Conservation (phyloP, 805 yeast species). For the Candida suzukii region DNA sequence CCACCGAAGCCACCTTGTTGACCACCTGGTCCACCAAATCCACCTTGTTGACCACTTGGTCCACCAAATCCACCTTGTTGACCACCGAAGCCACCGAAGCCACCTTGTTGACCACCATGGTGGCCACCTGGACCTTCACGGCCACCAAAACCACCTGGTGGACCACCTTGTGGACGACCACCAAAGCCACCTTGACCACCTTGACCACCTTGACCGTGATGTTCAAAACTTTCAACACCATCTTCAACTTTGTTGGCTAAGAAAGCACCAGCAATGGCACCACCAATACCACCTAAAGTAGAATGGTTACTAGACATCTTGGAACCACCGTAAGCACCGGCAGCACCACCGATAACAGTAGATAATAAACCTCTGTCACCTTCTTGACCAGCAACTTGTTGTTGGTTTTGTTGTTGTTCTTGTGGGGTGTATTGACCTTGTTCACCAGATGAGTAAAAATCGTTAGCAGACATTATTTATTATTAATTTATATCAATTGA, state of each 20-base stretch:
- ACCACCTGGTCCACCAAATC: constrained; percentile 9
- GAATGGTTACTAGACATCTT: constrained; percentile 34
- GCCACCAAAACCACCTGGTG: constrained; percentile 1
- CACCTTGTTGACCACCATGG: constrained; percentile 10
- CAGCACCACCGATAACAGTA: constrained; percentile 42
- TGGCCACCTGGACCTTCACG: constrained; percentile 2
- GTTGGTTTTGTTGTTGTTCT: constrained; percentile 22
- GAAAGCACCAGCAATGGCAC: constrained; percentile 50
- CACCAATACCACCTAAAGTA: constrained; percentile 39
- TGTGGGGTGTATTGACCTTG: constrained; percentile 27
- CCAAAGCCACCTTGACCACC: constrained; percentile 17
- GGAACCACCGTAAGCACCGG: constrained; percentile 47
- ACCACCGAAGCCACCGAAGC: constrained; percentile 7
- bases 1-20: constrained; percentile 4
- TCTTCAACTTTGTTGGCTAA: constrained; percentile 45
- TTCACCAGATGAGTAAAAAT: constrained; percentile 40
- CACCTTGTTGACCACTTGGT: constrained; percentile 11
- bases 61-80: constrained; percentile 10
- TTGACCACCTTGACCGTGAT: constrained; percentile 9
- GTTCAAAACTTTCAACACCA: constrained; percentile 20
- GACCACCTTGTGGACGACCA: constrained; percentile 5
- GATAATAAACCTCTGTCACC: constrained; percentile 38
- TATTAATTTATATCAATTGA: constrained; percentile 1
- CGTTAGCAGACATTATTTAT: constrained; percentile 47
- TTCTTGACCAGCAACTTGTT: constrained; percentile 18